A percentile compares a stretch with the other conserved stretches of the same genome.
These are phyloP conservation scores for Pichia phayaonensis DNA, from an alignment of 805 yeast genomes.

Conservation along the genomic window DNA sequence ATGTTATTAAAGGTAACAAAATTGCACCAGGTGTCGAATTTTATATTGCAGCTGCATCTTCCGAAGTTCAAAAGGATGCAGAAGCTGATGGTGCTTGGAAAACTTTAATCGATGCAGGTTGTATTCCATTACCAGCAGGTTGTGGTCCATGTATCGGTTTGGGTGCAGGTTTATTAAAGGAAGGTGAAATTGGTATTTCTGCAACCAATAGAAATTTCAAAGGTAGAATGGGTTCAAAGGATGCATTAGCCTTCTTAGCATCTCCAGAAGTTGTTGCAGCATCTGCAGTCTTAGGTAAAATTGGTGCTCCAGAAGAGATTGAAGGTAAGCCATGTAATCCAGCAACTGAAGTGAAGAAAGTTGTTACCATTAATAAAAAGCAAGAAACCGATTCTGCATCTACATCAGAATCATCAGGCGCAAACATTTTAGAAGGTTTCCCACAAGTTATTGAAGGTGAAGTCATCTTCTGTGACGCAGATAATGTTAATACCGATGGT, in stretches of 20 bases:
- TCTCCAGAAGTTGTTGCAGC: constrained; percentile 99
- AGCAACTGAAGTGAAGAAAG: constrained; percentile 41
- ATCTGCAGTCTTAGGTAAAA: constrained; percentile 89
- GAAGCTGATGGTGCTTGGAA: constrained; percentile 91
- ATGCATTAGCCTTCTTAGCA: constrained; percentile 91
- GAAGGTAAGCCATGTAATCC: constrained; percentile 47
- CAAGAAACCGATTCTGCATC: constrained; percentile 15
- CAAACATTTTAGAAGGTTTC: constrained; percentile 73
- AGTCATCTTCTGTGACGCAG: constrained; percentile 91
- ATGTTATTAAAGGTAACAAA: constrained; percentile 71
- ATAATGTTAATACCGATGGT: constrained; percentile 95
- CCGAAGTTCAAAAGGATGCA: constrained; percentile 88
- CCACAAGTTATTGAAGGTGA: constrained; percentile 88
- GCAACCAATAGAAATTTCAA: constrained; percentile 98
- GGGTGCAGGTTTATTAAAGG: constrained; percentile 88
- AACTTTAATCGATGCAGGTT: constrained; percentile 83
- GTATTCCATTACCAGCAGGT: constrained; percentile 92
- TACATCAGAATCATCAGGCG: constrained; percentile 41
- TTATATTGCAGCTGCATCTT: constrained; percentile 96
- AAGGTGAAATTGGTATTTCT: constrained; percentile 96
- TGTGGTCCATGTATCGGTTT: constrained; percentile 99
- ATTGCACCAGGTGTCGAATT: constrained; percentile 88
- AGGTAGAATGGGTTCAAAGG: constrained; percentile 98
- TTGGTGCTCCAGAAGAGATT: constrained; percentile 87
- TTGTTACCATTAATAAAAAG: constrained; percentile 28